phyloP scores from a whole-genome alignment of 2,329 filamentous ascomycete species.

The Corinectria fuckeliana region DNA sequence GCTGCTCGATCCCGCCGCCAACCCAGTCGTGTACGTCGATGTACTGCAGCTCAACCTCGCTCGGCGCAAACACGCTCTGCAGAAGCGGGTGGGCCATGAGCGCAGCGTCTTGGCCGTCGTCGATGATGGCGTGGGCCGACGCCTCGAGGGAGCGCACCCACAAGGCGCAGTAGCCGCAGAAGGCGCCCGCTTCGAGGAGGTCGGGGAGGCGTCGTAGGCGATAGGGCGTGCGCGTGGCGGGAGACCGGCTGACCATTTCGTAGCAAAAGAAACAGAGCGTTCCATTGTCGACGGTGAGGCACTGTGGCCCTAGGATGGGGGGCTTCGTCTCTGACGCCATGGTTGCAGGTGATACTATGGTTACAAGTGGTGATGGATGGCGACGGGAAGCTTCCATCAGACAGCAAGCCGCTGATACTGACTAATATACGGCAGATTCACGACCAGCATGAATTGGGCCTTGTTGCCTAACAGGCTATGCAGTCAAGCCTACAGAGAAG shows the following conservation, averaged over 20 bases:
- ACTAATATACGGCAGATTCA: neutral
- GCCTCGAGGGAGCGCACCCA: slow-evolving; percentile 1
- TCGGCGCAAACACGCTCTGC: neutral
- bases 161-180: slow-evolving; percentile 7
- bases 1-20: neutral
- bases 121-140: neutral
- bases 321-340: neutral
- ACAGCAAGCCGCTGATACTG: neutral
- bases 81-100: neutral
- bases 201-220: neutral
- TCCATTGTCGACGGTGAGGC: neutral
- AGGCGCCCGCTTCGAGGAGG: neutral
- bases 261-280: slow-evolving; percentile 14
- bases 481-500: neutral
- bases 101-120: neutral
- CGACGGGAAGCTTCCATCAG: neutral
- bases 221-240: neutral
- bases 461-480: neutral
- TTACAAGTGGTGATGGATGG: neutral
- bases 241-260: neutral
- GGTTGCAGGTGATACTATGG: too few species aligned
- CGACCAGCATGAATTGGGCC: neutral
- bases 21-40: neutral
- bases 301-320: neutral
- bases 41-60: slow-evolving; percentile 4